Conservation (phyloP, 192 early-diverging fungal genomes). For the Backusella mclennaniae region DNA sequence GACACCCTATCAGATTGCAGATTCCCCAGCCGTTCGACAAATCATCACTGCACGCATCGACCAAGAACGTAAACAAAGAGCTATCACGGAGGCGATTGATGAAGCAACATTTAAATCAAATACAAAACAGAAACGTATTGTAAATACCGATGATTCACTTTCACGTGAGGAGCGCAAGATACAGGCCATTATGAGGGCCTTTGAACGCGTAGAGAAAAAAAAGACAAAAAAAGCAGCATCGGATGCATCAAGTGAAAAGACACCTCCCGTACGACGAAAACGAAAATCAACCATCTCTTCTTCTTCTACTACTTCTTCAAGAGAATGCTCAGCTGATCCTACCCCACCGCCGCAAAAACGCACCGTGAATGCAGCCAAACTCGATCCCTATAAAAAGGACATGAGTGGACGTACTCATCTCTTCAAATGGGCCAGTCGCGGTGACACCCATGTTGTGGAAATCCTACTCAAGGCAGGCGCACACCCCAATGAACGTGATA, state of each 20-base stretch:
- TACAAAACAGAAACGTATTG: conserved; percentile 9
- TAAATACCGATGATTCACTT: not conserved
- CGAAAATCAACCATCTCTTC: conserved; percentile 12
- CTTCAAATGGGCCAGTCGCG: conserved; percentile 59
- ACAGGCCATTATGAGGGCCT: conserved; percentile 58
- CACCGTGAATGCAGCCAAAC: conserved; percentile 22
- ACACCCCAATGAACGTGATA: conserved; percentile 56
- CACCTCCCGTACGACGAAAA: not conserved
- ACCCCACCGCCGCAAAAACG: not conserved
- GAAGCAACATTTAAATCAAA: conserved; percentile 24
- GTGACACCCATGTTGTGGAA: conserved; percentile 53
- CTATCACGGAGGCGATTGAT: conserved; percentile 27
- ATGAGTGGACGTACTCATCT: conserved; percentile 64
- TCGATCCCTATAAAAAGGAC: conserved; percentile 54
- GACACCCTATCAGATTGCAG: conserved; percentile 53
- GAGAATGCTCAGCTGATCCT: conserved; percentile 28
- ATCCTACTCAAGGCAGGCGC: conserved; percentile 59
- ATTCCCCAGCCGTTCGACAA: conserved; percentile 8
- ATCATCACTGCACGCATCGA: conserved; percentile 22
- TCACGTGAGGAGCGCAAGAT: conserved; percentile 72
- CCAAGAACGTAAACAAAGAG: conserved; percentile 28
- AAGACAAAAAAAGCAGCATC: conserved; percentile 18
- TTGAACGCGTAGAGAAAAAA: conserved; percentile 59
- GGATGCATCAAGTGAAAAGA: not conserved
- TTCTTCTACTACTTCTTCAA: conserved; percentile 4